Evolutionary conservation across 2,329 filamentous ascomycete genomes (phyloP).

Genomic region (Penicillium italicum): DNA sequence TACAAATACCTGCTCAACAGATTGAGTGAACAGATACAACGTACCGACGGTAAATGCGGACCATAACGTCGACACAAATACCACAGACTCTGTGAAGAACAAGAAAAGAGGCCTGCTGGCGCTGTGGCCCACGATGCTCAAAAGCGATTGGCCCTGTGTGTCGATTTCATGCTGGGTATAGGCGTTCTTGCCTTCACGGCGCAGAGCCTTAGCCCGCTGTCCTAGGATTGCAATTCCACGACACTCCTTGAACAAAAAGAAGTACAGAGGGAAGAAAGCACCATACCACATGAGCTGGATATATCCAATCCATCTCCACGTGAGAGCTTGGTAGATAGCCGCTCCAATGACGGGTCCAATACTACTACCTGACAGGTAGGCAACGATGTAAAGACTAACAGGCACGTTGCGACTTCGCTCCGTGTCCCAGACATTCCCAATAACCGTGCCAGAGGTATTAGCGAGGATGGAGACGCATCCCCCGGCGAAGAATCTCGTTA

Average conservation of each 20-base stretch:
- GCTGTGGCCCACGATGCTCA: conserved; percentile 32
- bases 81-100: conserved; percentile 44
- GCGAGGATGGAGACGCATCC: conserved; percentile 40
- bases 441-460: conserved; percentile 33
- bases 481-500: conserved; percentile 46
- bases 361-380: conserved; percentile 41
- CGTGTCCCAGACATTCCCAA: conserved; percentile 34
- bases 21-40: conserved; percentile 44
- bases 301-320: conserved; percentile 41
- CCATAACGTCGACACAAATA: conserved; percentile 45
- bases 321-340: conserved; percentile 26
- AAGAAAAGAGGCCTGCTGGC: conserved; percentile 37
- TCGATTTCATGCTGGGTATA: conserved; percentile 36
- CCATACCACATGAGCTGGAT: conserved; percentile 43
- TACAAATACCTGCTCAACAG: conserved; percentile 43
- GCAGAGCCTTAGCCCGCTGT: conserved; percentile 34
- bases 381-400: conserved; percentile 43
- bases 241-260: conserved; percentile 41
- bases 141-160: conserved; percentile 25
- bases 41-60: conserved; percentile 45
- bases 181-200: conserved; percentile 28
- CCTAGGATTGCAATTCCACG: conserved; percentile 41
- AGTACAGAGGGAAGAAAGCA: conserved; percentile 38
- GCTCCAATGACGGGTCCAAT: conserved; percentile 47
- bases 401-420: conserved; percentile 37